Evolutionary conservation across 148 eudicot species (phyloP).

Genomic region (Arbutus unedo): DNA sequence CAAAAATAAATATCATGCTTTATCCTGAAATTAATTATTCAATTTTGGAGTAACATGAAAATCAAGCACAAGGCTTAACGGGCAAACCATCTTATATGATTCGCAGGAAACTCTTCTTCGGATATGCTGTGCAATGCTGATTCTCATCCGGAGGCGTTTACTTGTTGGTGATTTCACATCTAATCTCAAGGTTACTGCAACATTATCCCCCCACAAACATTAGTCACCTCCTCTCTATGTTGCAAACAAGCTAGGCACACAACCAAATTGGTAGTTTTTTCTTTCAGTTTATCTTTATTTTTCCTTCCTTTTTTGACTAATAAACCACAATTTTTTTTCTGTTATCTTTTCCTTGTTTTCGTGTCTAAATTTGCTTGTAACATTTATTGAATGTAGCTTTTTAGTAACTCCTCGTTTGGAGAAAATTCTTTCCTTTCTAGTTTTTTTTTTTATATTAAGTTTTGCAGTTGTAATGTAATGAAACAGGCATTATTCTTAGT

Average conservation of each 20-base stretch:
- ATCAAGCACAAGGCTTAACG: neutral
- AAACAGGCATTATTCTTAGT: too few relatives aligned
- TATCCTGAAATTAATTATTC: neutral
- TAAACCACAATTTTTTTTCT: neutral
- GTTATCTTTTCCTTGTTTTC: neutral
- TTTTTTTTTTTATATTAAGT: neutral
- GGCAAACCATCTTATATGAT: neutral
- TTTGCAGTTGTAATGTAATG: neutral
- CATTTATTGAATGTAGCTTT: slow-evolving; percentile 15
- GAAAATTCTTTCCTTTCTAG: neutral
- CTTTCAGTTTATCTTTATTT: neutral
- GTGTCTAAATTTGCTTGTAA: slow-evolving; percentile 13
- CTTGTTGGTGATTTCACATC: slow-evolving; percentile 97
- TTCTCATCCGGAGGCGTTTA: slow-evolving; percentile 80
- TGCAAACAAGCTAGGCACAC: slow-evolving; percentile 79
- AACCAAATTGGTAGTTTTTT: slow-evolving; percentile 34
- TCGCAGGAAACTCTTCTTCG: slow-evolving; percentile 90
- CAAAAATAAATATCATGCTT: neutral
- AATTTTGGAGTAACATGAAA: neutral
- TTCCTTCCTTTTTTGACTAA: neutral
- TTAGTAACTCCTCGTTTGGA: neutral
- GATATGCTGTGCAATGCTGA: slow-evolving; percentile 91
- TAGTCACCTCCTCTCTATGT: slow-evolving; percentile 90
- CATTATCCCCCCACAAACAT: slow-evolving; percentile 89
- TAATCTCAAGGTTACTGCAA: slow-evolving; percentile 86